Base-by-base conservation (phyloP, 495 filamentous ascomycete genomes). In the Hyaloscypha bicolor region DNA sequence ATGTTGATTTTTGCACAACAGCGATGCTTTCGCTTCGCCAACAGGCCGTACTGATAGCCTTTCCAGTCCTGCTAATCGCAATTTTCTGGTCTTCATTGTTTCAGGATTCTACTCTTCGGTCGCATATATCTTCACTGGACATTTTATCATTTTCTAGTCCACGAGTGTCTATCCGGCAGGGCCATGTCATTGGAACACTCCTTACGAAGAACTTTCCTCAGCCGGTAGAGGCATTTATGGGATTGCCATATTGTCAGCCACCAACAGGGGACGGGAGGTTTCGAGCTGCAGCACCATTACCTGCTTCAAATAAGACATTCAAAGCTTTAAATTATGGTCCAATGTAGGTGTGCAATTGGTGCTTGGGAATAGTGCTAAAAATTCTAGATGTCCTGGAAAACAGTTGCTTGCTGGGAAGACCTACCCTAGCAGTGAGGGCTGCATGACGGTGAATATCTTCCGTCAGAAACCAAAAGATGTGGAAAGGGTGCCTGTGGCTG, bases 401-500 rank as follows among this genome's bases (percentile, higher is more conserved):
- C 42, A 60, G 21, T 62, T 70, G 21, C 64, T 66, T 12, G 14
- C 16, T 30, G 64, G 69, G n/a, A 52, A 25, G 22, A 21, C 60
- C 6, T 51, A 9, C 21, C 14, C 37, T 6, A 66, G 53, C 22
- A 75, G 76, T 52, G 84, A 86, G 73, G 75, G 84, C 73, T 86
- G 83, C 63, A 72, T 86, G 57, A 82, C 80, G 39, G 65, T 79
- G 56, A 85, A 85, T 69, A 71, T 85, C 62, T 85, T 59, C 66
- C 70, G 59, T 64, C 74, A 52, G 64, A 70, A 77, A 60, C 64
- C 63, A 21, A 9, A 31, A n/a, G 31, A 55, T 31, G 51, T 35
- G 72, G 75, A 68, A n/a, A 79, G 79, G 61, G 69, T 89, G 25
- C 87, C 88, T 21, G 84, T 89, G 9, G 81, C 85, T 2, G 77